These are phyloP conservation scores for Paecilomyces sp. DNA, from an alignment of 2,329 filamentous ascomycete genomes.

Conservation along the genomic window DNA sequence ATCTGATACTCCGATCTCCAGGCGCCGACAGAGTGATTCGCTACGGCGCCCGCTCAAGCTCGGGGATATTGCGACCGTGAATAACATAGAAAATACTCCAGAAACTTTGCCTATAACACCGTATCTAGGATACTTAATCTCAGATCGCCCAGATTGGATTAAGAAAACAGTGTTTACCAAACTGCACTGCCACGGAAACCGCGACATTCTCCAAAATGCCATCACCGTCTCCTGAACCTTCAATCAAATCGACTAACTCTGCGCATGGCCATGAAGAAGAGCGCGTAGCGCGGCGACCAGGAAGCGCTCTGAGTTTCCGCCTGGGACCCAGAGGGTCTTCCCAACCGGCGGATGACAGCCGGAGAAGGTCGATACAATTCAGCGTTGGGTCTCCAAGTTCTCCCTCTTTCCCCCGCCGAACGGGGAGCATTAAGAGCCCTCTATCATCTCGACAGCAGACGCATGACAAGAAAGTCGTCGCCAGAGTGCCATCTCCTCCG, in stretches of 20 bases:
- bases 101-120: no score
- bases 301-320: background rate
- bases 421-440: constrained; percentile 16
- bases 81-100: background rate
- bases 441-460: constrained; percentile 9
- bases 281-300: background rate
- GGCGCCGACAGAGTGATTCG: background rate
- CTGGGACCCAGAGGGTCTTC: constrained; percentile 10
- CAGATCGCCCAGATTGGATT: no score
- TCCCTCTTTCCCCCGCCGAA: constrained; percentile 17
- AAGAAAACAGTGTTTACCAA: no score
- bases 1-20: background rate
- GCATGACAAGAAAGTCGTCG: constrained; percentile 10
- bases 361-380: constrained; percentile 34
- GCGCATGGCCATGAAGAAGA: background rate
- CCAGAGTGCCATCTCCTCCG: constrained; percentile 30
- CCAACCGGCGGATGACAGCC: constrained; percentile 16
- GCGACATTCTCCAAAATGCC: background rate
- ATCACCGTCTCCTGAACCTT: constrained; percentile 5
- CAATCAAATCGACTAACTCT: constrained; percentile 4
- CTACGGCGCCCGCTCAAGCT: background rate
- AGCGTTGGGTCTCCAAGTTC: constrained; percentile 21
- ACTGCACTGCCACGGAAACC: background rate
- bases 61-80: background rate
- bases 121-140: no score